These are phyloP conservation scores for Populus simonii DNA, from an alignment of 345 rosid species.

Conservation along the genomic window DNA sequence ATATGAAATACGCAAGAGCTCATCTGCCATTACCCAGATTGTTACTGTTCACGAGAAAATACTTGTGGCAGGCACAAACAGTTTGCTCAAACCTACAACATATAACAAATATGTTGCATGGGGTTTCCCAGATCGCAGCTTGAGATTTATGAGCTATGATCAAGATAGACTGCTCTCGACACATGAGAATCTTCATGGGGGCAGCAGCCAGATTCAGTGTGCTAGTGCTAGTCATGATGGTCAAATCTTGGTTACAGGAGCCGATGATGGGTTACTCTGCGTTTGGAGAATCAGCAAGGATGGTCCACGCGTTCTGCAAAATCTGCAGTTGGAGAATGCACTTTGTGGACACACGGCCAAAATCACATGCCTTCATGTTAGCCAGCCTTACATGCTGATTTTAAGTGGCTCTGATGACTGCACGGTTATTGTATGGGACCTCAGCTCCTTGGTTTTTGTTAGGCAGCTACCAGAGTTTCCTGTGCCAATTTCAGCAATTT, in stretches of 20 bases:
- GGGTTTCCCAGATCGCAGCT: slow-evolving; percentile 97
- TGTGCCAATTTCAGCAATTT: slow-evolving; percentile 78
- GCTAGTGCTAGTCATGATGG: slow-evolving; percentile 89
- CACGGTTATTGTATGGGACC: slow-evolving; percentile 96
- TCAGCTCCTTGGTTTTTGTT: slow-evolving; percentile 74
- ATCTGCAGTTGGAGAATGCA: slow-evolving; percentile 69
- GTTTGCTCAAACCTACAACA: slow-evolving; percentile 83
- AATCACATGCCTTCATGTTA: slow-evolving; percentile 85
- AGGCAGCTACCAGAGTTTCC: slow-evolving; percentile 93
- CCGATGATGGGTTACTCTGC: slow-evolving; percentile 82
- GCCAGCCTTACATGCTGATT: slow-evolving; percentile 96
- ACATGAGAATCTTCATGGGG: slow-evolving; percentile 96
- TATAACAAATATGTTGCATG: slow-evolving; percentile 82
- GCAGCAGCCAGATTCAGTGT: slow-evolving; percentile 86
- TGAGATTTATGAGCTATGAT: slow-evolving; percentile 95
- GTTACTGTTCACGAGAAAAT: slow-evolving; percentile 74
- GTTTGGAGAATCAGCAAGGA: slow-evolving; percentile 84
- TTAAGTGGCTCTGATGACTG: slow-evolving; percentile 95
- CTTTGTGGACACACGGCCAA: slow-evolving; percentile 79
- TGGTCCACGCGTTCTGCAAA: slow-evolving; percentile 55
- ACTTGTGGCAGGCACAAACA: slow-evolving; percentile 68
- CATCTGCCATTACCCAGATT: slow-evolving; percentile 77
- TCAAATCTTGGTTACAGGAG: slow-evolving; percentile 84
- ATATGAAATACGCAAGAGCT: slow-evolving; percentile 73
- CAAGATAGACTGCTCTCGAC: slow-evolving; percentile 90